These are phyloP conservation scores for Cercospora nicotianae DNA, from an alignment of 2,329 filamentous ascomycete species.

Conservation along the genomic window DNA sequence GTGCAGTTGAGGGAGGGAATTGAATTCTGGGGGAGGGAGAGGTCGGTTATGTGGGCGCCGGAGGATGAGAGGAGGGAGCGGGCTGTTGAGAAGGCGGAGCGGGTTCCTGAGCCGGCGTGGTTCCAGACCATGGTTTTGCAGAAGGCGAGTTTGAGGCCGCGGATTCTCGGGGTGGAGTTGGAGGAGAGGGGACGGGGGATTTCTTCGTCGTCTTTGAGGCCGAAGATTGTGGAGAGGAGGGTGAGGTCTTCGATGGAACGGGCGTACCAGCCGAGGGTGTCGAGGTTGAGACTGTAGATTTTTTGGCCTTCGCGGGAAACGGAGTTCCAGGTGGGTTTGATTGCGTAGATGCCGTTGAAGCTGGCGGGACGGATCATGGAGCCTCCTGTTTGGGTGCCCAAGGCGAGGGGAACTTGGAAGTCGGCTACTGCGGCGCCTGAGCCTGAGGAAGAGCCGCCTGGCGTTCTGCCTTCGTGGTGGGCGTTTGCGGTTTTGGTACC, in stretches of 20 bases:
- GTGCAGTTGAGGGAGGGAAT: conserved; percentile 55
- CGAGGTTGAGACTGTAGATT: conserved; percentile 59
- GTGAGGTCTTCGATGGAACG: conserved; percentile 60
- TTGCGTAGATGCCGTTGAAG: conserved; percentile 63
- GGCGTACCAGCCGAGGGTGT: conserved; percentile 63
- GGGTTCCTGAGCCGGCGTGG: conserved; percentile 40
- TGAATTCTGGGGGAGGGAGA: conserved; percentile 55
- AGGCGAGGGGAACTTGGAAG: conserved; percentile 59
- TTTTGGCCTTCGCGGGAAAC: conserved; percentile 63
- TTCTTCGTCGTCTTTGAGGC: conserved; percentile 54
- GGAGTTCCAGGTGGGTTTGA: conserved; percentile 67
- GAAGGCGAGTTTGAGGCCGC: conserved; percentile 56
- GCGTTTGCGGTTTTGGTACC: conserved; percentile 60
- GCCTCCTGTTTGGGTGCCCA: conserved; percentile 68
- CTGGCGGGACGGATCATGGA: conserved; percentile 64
- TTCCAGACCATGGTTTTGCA: conserved; percentile 57
- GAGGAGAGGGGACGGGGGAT: conserved; percentile 5
- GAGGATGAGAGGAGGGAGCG: conserved; percentile 41
- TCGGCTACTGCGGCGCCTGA: conserved; percentile 67
- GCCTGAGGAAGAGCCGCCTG: conserved; percentile 67
- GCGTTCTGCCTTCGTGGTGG: conserved; percentile 54
- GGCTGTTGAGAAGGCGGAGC: conserved; percentile 40
- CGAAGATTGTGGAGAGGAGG: conserved; percentile 56
- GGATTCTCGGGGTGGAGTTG: conserved; percentile 43
- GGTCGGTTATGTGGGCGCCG: conserved; percentile 58